These are phyloP conservation scores for Cryoendolithus antarcticus DNA, from an alignment of 2,329 filamentous ascomycete genomes.

Conservation along the genomic window DNA sequence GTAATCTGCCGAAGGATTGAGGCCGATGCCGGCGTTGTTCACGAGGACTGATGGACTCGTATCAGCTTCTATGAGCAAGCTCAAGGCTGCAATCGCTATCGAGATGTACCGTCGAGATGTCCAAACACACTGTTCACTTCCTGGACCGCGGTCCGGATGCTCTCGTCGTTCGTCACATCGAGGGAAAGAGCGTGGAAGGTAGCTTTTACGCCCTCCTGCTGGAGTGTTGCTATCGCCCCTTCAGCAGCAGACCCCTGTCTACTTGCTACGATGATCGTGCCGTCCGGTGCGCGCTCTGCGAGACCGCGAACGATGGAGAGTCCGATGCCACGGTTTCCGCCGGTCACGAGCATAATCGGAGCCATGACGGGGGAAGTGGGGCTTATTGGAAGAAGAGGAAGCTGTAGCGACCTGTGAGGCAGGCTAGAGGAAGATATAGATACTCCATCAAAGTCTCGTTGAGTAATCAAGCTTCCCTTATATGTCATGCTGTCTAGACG, in stretches of 20 bases:
- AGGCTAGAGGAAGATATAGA: too few relatives aligned
- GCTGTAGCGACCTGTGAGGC: too few relatives aligned
- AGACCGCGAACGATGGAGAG: conserved; percentile 11
- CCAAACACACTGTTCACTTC: conserved; percentile 14
- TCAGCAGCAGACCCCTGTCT: conserved; percentile 15
- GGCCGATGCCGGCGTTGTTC: conserved; percentile 29
- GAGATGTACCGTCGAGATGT: conserved; percentile 13
- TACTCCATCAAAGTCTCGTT: too few relatives aligned
- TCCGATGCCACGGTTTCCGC: conserved; percentile 14
- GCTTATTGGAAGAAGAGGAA: too few relatives aligned
- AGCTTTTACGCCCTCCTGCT: conserved; percentile 9
- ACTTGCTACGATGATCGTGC: conserved; percentile 21
- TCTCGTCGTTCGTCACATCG: conserved; percentile 19
- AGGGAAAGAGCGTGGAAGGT: conserved; percentile 15
- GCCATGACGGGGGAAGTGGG: neutral
- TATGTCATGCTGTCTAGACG: too few relatives aligned
- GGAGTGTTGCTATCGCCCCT: conserved; percentile 16
- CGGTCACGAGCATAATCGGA: conserved; percentile 11
- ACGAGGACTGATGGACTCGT: conserved; percentile 26
- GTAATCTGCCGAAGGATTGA: conserved; percentile 16
- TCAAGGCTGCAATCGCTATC: neutral
- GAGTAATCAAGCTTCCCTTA: too few relatives aligned
- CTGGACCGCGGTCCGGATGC: conserved; percentile 13
- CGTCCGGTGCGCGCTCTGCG: conserved; percentile 12
- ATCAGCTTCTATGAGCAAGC: neutral